Base-by-base conservation (phyloP, 1,284 basidiomycete species). In the Boletus albobrunnescens region DNA sequence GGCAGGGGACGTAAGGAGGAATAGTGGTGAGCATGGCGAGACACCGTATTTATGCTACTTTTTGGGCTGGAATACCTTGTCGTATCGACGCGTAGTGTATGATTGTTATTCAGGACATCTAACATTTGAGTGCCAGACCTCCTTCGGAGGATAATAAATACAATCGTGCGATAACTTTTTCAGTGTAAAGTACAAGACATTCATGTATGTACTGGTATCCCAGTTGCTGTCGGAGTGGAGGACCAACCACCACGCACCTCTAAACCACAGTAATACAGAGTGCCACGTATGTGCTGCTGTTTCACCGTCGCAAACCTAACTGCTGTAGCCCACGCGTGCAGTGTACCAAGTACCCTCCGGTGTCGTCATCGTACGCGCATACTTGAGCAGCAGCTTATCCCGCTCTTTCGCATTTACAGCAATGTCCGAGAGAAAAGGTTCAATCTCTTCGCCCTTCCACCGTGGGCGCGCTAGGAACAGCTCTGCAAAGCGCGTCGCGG, bases 331-430 rank as follows among this genome's bases (percentile, higher is more conserved):
- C 28, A 75, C 75, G 52, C 87, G 70, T 2, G 83, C 74, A 1
- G 84, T 87, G 61, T 89, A 91, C 74, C 77, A 87, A 42, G 78
- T 63, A n/a, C 83, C 81, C 30, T 80, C 73, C 1, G 72, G 56
- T 44, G 87, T 85, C 47, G 84, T 88, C 31, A 84, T 77, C 4
- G 86, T 79, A 38, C 93, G 73, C 22, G 91, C 87, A 63, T 87
- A 90, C 68, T 92, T 95, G 37, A 91, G 77, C 28, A 95, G 70
- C 51, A 95, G 63, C 65, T 85, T 91, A 60, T 96, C 93, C 37
- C 86, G 73, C 56, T 91, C 91, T 67, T 94, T 94, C n/a, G 72
- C 71, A 61, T 89, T 82, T 10, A 91, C 72, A 0, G 83, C 84
- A 47, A 95, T 81, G 50, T 92, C 91, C 8, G 75, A 69, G 12